Evolutionary conservation across 225 moss, liverwort and hornwort genomes (phyloP), one percentile per base, ranked within the genome.

Genomic region (Physcomitrium patens): DNA sequence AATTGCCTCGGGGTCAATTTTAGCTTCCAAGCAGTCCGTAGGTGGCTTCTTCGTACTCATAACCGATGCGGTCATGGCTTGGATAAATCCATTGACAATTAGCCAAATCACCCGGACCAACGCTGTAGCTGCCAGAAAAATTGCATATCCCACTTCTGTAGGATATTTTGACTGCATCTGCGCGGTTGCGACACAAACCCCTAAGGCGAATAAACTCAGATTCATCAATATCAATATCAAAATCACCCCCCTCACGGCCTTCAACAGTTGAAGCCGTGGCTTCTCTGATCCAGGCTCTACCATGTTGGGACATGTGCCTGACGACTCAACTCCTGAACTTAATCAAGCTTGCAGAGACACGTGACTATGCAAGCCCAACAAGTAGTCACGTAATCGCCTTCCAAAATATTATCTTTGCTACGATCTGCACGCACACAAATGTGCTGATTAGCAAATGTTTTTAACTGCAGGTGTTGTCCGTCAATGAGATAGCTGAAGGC

Each of bases 21-120:
- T 37, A 4, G 31, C 31, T 37, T 37, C 31, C 31, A 3, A 2
- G 7, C 2, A 37, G 31, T 37, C 31, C 31, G 4, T 4, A 37
- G 5, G 2, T 49, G 82, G 79, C 26, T 79, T 79, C 81, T 82
- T 37, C 31, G 87, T 80, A 59, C 86, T 80, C 97, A 99, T 94
- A 13, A 82, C 89, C 41, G 90, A 85, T 22, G 97, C 97, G 12
- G 86, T 93, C 22, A 58, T 70, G 31, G 85, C 82, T 83, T 99
- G 97, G 28, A 90, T 81, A 17, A 71, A 82, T 2, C 84, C 97
- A 81, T 79, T 93, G 57, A 85, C 74, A 1, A 86, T 18, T 44
- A 95, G 91, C 94, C 94, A 99, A 22, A 90, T 8, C 24, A 94
- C 37, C 56, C 97, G 87, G 43, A 81, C 5, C 59, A 67, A 72